A percentile compares a stretch with the other conserved stretches of the same genome.
phyloP scores from a whole-genome alignment of 2,329 filamentous ascomycete species.

The Pseudogymnoascus sp. region DNA sequence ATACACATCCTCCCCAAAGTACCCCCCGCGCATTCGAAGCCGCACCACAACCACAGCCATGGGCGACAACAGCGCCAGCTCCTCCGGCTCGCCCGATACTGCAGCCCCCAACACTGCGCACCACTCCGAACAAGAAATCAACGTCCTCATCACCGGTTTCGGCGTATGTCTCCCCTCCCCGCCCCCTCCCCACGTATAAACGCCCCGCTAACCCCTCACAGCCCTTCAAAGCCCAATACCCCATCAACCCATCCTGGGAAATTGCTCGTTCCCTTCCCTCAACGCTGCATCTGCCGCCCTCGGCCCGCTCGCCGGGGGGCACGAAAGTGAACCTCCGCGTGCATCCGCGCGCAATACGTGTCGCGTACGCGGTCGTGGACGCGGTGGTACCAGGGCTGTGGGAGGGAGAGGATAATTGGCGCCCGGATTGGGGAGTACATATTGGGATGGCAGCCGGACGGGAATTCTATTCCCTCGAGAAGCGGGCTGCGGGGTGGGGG shows the following conservation, averaged over 20 bases:
- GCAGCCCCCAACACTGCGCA: background rate
- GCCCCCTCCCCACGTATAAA: background rate
- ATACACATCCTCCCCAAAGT: background rate
- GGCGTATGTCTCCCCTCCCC: conserved; percentile 36
- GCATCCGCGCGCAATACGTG: conserved; percentile 59
- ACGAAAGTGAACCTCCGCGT: conserved; percentile 40
- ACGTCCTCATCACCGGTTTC: conserved; percentile 54
- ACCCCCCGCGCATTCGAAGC: background rate
- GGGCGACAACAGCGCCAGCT: background rate
- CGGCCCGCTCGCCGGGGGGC: conserved; percentile 18
- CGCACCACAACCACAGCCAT: background rate
- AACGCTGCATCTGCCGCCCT: conserved; percentile 43
- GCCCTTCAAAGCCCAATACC: conserved; percentile 67
- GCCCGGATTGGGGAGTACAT: conserved; percentile 62
- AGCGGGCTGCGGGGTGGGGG: conserved; percentile 59
- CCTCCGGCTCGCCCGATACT: background rate
- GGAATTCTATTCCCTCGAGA: conserved; percentile 63
- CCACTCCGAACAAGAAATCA: conserved; percentile 39
- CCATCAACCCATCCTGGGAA: conserved; percentile 72
- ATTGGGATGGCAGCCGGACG: conserved; percentile 67
- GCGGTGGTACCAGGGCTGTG: conserved; percentile 52
- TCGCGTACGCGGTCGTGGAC: conserved; percentile 61
- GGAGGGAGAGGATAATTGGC: conserved; percentile 27
- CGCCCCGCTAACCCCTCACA: conserved; percentile 27
- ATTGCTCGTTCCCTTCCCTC: conserved; percentile 63